Evolutionary conservation across 768 basidiomycete species (phyloP).

Genomic region (Paxillus involutus): DNA sequence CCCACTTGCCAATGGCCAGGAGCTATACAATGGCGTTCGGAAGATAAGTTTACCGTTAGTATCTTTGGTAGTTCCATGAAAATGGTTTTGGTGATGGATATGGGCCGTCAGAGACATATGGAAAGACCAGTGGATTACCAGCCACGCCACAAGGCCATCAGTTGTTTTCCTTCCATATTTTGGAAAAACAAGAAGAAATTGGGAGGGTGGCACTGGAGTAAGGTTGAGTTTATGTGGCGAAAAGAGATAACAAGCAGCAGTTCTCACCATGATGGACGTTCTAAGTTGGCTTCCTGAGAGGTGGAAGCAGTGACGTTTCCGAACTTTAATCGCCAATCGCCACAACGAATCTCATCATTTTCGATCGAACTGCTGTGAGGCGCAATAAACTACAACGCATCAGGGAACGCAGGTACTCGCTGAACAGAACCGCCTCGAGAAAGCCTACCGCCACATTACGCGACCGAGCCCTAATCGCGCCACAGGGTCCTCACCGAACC

Average conservation of each 20-base stretch:
- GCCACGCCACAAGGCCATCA: background rate
- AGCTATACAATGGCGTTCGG: background rate
- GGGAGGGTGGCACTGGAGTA: no score
- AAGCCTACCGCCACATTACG: background rate
- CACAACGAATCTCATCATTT: background rate
- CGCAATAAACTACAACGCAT: background rate
- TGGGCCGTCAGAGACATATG: background rate
- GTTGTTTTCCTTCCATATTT: background rate
- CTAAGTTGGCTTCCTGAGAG: background rate
- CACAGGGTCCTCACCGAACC: no score
- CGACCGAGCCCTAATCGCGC: no score
- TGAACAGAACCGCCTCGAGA: background rate
- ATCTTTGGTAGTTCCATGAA: background rate
- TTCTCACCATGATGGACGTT: background rate
- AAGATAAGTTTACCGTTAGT: background rate
- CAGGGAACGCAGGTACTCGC: background rate
- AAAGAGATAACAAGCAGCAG: no score
- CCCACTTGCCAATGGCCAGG: background rate
- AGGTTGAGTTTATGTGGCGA: no score
- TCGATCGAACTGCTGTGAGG: background rate
- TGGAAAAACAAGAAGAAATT: background rate
- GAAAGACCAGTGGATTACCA: background rate
- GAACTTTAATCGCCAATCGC: background rate
- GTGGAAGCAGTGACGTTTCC: background rate
- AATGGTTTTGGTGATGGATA: background rate